Evolutionary conservation across 257 asterid species (phyloP).

Genomic region (Solanum medicagineum): DNA sequence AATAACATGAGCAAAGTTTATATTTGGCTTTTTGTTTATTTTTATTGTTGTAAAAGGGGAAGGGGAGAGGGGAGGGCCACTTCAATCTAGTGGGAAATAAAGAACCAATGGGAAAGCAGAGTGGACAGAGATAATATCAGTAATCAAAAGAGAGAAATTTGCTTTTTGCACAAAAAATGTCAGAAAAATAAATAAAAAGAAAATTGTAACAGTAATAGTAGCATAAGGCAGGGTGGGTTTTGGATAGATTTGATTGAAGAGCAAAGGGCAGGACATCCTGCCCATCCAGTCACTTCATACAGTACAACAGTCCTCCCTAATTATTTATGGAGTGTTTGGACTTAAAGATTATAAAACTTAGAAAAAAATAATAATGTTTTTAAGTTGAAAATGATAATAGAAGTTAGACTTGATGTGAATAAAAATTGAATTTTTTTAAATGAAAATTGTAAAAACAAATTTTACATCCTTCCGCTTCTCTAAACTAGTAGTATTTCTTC

Average conservation of each 20-base stretch:
- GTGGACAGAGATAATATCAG: conserved; percentile 24
- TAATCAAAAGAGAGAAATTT: conserved; percentile 9
- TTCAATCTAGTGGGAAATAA: conserved; percentile 22
- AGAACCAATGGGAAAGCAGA: conserved; percentile 26
- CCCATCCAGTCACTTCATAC: conserved; percentile 54
- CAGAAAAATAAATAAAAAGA: not conserved
- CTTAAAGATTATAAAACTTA: not conserved
- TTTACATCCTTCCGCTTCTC: not conserved
- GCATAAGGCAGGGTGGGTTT: not conserved
- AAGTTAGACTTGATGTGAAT: not conserved
- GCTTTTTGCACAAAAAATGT: conserved; percentile 8
- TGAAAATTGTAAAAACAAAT: no score
- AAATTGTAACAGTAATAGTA: not conserved
- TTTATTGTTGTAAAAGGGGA: not conserved
- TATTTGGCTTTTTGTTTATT: not conserved
- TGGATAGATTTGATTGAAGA: conserved; percentile 31
- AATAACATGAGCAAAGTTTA: not conserved
- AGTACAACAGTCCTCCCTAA: conserved; percentile 6
- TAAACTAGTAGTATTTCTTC: no score
- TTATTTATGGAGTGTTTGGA: not conserved
- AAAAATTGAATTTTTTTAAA: no score
- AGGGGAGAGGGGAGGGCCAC: not conserved
- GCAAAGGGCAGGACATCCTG: conserved; percentile 26
- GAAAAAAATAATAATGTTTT: not conserved
- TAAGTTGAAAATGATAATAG: not conserved